These are phyloP conservation scores for Cladobotryum mycophilum DNA, from an alignment of 2,329 filamentous ascomycete species.

Conservation along the genomic window DNA sequence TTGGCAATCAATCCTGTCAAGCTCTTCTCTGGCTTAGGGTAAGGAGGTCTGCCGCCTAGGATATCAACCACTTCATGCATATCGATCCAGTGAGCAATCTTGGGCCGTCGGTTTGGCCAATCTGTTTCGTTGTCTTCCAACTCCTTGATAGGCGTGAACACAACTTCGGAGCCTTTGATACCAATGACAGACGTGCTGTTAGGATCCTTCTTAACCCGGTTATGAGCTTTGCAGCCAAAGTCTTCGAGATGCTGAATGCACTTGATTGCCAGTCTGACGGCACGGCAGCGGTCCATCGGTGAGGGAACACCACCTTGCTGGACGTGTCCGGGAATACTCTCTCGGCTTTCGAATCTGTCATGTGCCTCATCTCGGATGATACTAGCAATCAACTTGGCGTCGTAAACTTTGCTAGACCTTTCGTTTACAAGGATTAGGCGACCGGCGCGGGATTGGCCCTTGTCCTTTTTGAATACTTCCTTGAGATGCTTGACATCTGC, in stretches of 20 bases:
- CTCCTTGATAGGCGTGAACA: constrained; percentile 75
- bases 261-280: constrained; percentile 86
- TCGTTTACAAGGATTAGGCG: constrained; percentile 97
- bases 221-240: constrained; percentile 59
- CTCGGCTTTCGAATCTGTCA: constrained; percentile 85
- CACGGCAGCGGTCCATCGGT: constrained; percentile 91
- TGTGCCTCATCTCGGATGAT: constrained; percentile 93
- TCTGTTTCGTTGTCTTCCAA: constrained; percentile 84
- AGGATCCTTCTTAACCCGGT: constrained; percentile 66
- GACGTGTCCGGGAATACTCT: constrained; percentile 88
- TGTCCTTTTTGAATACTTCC: constrained; percentile 76
- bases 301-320: constrained; percentile 91
- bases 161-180: constrained; percentile 80
- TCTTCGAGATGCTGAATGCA: constrained; percentile 86
- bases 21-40: constrained; percentile 42
- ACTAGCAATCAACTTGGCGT: constrained; percentile 85
- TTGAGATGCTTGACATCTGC: constrained; percentile 86
- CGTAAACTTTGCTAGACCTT: constrained; percentile 84
- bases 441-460: constrained; percentile 81
- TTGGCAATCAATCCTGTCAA: constrained; percentile 51
- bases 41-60: constrained; percentile 63
- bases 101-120: constrained; percentile 84
- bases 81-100: constrained; percentile 75
- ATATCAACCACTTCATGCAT: constrained; percentile 80
- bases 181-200: constrained; percentile 79